Conservation (phyloP, 75 land plant genomes). For the Azolla pinnata region DNA sequence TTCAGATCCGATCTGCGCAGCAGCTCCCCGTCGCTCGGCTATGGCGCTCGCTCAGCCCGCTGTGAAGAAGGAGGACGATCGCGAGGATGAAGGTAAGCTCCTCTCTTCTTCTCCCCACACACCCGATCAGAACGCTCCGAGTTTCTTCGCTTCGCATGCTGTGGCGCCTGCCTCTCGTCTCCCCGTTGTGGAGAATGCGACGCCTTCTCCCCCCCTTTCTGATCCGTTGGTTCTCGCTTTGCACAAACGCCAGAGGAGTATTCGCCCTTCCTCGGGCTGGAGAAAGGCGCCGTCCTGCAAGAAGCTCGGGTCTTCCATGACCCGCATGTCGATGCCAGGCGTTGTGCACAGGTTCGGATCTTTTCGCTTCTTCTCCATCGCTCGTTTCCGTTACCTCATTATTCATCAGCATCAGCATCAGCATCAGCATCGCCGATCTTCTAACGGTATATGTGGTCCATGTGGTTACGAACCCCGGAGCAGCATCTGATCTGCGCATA, state of each 20-base stretch:
- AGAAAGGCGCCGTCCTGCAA: conserved; percentile 92
- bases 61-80: conserved; percentile 92
- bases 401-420: too few relatives aligned
- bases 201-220: too few relatives aligned
- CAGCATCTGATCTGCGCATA: too few relatives aligned
- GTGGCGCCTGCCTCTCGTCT: too few relatives aligned
- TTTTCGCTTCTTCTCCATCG: neutral
- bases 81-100: conserved; percentile 77
- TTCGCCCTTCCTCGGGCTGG: conserved; percentile 87
- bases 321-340: conserved; percentile 80
- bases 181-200: too few relatives aligned
- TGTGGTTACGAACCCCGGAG: too few relatives aligned
- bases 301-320: conserved; percentile 98
- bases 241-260: conserved; percentile 92
- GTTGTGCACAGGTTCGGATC: conserved; percentile 83
- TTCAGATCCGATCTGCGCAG: neutral
- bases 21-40: conserved; percentile 10
- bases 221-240: too few relatives aligned
- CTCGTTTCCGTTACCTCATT: neutral
- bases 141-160: too few relatives aligned
- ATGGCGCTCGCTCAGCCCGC: conserved; percentile 80
- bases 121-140: neutral
- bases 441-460: too few relatives aligned
- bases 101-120: neutral
- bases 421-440: too few relatives aligned